Percentiles rank a stretch among this genome's conserved stretches.
Evolutionary conservation across 140 eudicot species (phyloP).

Genomic region (Cichorium intybus): DNA sequence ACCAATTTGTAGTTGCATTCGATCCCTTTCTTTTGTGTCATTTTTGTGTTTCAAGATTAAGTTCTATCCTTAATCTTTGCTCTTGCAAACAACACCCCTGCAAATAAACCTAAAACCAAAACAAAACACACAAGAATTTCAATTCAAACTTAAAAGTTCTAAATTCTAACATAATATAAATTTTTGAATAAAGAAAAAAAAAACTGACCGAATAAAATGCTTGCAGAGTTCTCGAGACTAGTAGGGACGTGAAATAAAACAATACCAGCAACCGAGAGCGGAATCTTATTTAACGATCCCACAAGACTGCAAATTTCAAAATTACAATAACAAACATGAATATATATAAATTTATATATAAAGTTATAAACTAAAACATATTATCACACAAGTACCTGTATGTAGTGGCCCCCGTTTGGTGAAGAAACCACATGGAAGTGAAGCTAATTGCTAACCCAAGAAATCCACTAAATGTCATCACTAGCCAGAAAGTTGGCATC

Average conservation of each 20-base stretch:
- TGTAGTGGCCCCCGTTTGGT: slow-evolving; percentile 97
- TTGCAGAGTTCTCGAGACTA: slow-evolving; percentile 82
- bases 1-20: slow-evolving; percentile 8
- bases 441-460: slow-evolving; percentile 96
- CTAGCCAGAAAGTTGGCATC: slow-evolving; percentile 88
- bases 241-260: slow-evolving; percentile 87
- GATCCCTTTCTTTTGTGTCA: neutral
- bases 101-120: slow-evolving; percentile 61
- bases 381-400: too few species aligned
- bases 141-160: neutral
- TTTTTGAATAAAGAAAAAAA: slow-evolving; percentile 3
- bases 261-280: slow-evolving; percentile 93
- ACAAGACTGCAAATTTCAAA: slow-evolving; percentile 68
- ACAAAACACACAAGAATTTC: neutral
- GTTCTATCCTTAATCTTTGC: slow-evolving; percentile 74
- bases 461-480: slow-evolving; percentile 89
- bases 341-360: neutral
- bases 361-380: neutral
- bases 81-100: slow-evolving; percentile 94
- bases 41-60: slow-evolving; percentile 28
- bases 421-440: slow-evolving; percentile 99
- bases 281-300: slow-evolving; percentile 92
- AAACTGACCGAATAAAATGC: slow-evolving; percentile 74
- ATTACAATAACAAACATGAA: slow-evolving; percentile 13
- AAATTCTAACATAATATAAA: neutral